These are phyloP conservation scores for Ogataea hybrid DNA, from an alignment of 1,139 yeast genomes.

Conservation along the genomic window DNA sequence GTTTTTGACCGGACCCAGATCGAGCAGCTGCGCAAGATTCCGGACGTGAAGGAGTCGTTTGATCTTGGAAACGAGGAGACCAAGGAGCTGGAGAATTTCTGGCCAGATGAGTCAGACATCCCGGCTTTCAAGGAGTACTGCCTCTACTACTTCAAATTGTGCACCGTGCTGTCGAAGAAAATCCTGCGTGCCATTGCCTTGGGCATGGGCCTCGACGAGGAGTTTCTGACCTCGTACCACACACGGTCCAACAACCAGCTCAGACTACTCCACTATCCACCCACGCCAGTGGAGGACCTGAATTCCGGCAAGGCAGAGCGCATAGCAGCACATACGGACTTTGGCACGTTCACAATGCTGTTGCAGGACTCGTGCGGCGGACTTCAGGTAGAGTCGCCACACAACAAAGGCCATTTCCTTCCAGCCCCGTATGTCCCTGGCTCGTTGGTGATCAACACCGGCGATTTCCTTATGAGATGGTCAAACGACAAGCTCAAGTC, in stretches of 20 bases:
- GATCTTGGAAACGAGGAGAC: slow-evolving; percentile 27
- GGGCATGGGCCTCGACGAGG: slow-evolving; percentile 32
- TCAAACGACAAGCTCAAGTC: slow-evolving; percentile 34
- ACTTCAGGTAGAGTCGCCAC: slow-evolving; percentile 33
- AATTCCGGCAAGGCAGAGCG: slow-evolving; percentile 26
- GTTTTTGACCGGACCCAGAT: slow-evolving; percentile 28
- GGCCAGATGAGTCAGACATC: slow-evolving; percentile 31
- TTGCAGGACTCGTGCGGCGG: slow-evolving; percentile 34
- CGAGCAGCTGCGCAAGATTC: slow-evolving; percentile 21
- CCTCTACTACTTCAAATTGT: slow-evolving; percentile 23
- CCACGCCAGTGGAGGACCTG: slow-evolving; percentile 16
- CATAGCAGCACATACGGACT: slow-evolving; percentile 41
- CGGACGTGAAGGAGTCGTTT: slow-evolving; percentile 31
- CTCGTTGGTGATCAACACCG: slow-evolving; percentile 35
- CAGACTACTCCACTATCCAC: slow-evolving; percentile 37
- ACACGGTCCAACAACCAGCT: slow-evolving; percentile 24
- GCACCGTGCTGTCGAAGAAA: slow-evolving; percentile 25
- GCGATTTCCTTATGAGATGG: slow-evolving; percentile 34
- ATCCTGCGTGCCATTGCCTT: slow-evolving; percentile 32
- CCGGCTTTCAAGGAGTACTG: slow-evolving; percentile 31
- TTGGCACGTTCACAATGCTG: slow-evolving; percentile 36
- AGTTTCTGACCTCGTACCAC: slow-evolving; percentile 28
- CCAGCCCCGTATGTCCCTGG: slow-evolving; percentile 32
- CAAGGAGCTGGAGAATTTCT: slow-evolving; percentile 22
- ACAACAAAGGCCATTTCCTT: slow-evolving; percentile 28